These are phyloP conservation scores for Rubia occidens DNA, from an alignment of 305 asterid genomes.

Conservation along the genomic window DNA sequence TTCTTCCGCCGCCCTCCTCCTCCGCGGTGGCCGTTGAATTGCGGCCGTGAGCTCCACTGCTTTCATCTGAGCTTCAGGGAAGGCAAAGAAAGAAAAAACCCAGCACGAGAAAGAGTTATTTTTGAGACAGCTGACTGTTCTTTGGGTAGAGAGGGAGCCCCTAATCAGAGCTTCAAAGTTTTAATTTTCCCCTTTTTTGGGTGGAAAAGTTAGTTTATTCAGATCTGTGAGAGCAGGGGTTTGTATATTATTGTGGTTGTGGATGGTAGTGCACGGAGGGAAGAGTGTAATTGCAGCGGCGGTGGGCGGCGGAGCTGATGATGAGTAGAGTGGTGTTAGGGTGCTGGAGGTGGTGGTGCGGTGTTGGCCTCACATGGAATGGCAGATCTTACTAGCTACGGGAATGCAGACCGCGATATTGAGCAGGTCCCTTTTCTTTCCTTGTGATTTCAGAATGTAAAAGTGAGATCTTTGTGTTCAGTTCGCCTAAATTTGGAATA, in stretches of 20 bases:
- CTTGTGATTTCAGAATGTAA: neutral
- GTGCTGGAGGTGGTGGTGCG: conserved; percentile 60
- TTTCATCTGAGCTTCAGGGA: conserved; percentile 4
- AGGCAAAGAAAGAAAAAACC: neutral
- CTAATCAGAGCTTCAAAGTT: conserved; percentile 8
- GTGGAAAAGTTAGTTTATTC: conserved; percentile 8
- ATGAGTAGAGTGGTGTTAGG: conserved; percentile 60
- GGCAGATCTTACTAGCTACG: conserved; percentile 96
- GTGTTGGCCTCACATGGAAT: conserved; percentile 83
- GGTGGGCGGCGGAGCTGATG: conserved; percentile 40
- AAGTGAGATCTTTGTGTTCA: neutral
- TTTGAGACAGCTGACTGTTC: conserved; percentile 11
- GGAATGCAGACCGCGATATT: conserved; percentile 73
- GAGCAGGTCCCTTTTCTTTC: conserved; percentile 54
- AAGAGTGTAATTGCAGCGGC: conserved; percentile 34
- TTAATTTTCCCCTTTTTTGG: conserved; percentile 6
- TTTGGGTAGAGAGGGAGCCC: conserved; percentile 16
- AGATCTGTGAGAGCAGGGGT: conserved; percentile 23
- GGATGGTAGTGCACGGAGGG: conserved; percentile 55
- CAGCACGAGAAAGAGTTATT: neutral
- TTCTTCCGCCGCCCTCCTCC: conserved; percentile 3
- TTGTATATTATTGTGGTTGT: conserved; percentile 28
- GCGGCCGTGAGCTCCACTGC: neutral
- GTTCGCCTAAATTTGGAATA: neutral
- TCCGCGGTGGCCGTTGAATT: conserved; percentile 11